phyloP scores from a whole-genome alignment of 2,329 filamentous ascomycete genomes.

The Triangularia verruculosa region DNA sequence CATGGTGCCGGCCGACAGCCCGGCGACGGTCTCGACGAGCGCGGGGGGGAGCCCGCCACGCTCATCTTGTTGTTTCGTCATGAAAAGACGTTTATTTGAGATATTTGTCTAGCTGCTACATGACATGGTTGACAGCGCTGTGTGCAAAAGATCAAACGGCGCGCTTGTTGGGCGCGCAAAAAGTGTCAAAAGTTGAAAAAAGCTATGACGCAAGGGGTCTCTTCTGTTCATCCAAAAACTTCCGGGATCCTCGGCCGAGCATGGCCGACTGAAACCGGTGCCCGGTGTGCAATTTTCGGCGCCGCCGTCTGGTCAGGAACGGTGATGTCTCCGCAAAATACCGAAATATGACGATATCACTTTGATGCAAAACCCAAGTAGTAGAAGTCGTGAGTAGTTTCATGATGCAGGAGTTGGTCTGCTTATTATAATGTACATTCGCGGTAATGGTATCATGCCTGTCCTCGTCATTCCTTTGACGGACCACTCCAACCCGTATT shows the following conservation, averaged over 20 bases:
- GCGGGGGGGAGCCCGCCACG: slow-evolving; percentile 64
- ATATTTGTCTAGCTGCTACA: neutral
- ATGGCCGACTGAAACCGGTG: slow-evolving; percentile 12
- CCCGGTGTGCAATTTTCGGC: neutral
- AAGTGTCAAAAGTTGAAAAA: neutral
- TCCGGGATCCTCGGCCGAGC: slow-evolving; percentile 16
- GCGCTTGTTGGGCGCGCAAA: slow-evolving; percentile 3
- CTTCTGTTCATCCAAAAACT: slow-evolving; percentile 3
- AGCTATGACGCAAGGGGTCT: slow-evolving; percentile 20
- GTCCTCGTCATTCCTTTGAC: neutral
- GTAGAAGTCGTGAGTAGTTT: neutral
- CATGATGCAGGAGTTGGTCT: slow-evolving; percentile 14
- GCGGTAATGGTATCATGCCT: slow-evolving; percentile 12
- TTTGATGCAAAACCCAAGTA: neutral
- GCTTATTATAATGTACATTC: slow-evolving; percentile 27
- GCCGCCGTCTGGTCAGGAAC: neutral
- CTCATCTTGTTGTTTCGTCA: slow-evolving; percentile 50
- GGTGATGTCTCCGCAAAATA: neutral
- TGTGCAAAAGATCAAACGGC: neutral
- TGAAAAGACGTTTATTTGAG: slow-evolving; percentile 34
- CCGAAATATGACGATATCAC: too few relatives aligned
- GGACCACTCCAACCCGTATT: neutral
- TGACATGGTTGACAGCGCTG: neutral
- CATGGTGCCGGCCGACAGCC: slow-evolving; percentile 82
- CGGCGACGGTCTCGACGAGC: slow-evolving; percentile 81